These are phyloP conservation scores for Conringia planisiliqua DNA, from an alignment of 345 rosid genomes.

Conservation along the genomic window DNA sequence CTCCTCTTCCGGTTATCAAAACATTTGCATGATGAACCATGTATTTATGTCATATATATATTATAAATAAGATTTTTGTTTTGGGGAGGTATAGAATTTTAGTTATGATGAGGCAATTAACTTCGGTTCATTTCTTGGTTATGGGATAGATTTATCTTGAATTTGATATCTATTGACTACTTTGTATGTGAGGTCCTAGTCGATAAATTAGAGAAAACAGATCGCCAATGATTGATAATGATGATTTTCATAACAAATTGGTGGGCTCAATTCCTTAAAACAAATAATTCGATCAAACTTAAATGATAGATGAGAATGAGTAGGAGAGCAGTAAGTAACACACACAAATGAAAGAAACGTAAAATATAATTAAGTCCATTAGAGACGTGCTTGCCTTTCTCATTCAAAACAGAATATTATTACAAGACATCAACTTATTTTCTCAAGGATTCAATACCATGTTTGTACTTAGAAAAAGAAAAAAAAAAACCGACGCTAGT, in stretches of 20 bases:
- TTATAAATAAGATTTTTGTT: background rate
- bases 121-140: background rate
- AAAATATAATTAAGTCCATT: background rate
- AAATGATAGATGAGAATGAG: constrained; percentile 4
- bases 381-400: constrained; percentile 31
- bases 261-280: background rate
- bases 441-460: background rate
- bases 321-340: constrained; percentile 26
- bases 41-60: background rate
- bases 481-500: no score
- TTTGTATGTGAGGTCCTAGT: background rate
- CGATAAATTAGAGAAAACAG: background rate
- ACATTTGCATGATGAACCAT: background rate
- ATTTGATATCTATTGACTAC: background rate
- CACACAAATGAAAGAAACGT: constrained; percentile 10
- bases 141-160: background rate
- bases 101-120: background rate
- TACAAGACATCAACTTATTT: background rate
- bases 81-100: constrained; percentile 18
- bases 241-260: background rate
- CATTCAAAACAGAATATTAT: background rate
- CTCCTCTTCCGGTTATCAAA: constrained; percentile 6
- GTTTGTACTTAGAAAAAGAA: no score
- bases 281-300: background rate
- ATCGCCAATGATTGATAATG: background rate